Base-by-base conservation (phyloP, 1,284 basidiomycete genomes). In the Mycosarcoma mackinlayi region DNA sequence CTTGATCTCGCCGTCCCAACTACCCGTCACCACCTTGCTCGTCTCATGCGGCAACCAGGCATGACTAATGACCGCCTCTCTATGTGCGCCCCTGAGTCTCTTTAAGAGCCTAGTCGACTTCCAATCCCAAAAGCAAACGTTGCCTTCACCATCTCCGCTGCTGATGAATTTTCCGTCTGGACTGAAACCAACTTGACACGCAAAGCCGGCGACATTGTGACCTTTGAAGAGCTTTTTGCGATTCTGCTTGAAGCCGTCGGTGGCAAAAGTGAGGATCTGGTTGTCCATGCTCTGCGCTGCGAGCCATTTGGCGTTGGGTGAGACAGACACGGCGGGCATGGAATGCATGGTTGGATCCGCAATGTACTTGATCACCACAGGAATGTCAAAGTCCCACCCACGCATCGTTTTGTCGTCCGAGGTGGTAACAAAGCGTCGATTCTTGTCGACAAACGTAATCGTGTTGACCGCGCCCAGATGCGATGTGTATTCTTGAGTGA, bases 301-400 rank as follows among this genome's bases (percentile, higher is more conserved):
- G 70, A 99, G 91, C 86, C 94, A 98, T 86, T 96, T 96, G 80
- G 90, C 91, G 59, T 89, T 93, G 10, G 96, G 96, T 83, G 97
- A 93, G 28, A 94, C 84, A 9, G 93, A 92, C 34, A 98, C 94
- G 16, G 95, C 92, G 11, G 96, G 96, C 94, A 99, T 98, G 31
- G 93, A 96, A 84, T 99, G 94, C 96, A 99, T 98, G 81, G 93
- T 90, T 9, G 96, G 96, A 83, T 99, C 96, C 28, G 96, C 94
- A 65, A 98, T 97, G 84, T 98, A 96, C 84, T 99, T 98, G 87
- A 98, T 98, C 59, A 97, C 94, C 24, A 98, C 94, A 5, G 94
- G 94, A 70, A 97, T 97, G 84, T 98, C 94, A 52, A 68, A 84
- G 63, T 85, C 84, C 96, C 96, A 99, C 18, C 93, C 95, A 49